phyloP scores from a whole-genome alignment of 2,329 filamentous ascomycete species.

The Paecilomyces fulvus region DNA sequence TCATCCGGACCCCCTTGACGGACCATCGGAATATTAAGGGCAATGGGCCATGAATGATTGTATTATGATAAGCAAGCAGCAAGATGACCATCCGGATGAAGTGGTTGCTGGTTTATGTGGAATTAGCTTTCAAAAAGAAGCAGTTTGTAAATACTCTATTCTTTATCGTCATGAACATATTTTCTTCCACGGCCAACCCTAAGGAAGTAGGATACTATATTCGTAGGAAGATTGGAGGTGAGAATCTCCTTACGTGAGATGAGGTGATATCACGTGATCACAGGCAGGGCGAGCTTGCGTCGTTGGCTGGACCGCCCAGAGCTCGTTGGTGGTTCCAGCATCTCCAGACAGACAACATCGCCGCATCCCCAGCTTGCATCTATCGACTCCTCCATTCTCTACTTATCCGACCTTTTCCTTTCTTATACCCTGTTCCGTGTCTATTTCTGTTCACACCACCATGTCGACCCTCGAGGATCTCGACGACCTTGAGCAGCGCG shows the following conservation, averaged over 20 bases:
- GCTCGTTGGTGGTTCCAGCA: background rate
- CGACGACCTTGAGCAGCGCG: slow-evolving; percentile 69
- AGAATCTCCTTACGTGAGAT: background rate
- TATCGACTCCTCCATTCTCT: background rate
- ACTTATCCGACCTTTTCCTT: background rate
- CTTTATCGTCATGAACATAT: background rate
- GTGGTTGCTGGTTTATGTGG: background rate
- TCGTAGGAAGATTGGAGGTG: background rate
- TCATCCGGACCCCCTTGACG: background rate
- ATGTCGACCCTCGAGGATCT: slow-evolving; percentile 93
- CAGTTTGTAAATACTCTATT: background rate
- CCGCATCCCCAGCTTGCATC: background rate
- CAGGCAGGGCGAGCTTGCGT: slow-evolving; percentile 3
- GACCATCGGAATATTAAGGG: background rate
- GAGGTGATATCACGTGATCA: background rate
- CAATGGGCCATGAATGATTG: background rate
- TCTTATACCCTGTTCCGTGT: background rate
- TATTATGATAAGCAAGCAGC: background rate
- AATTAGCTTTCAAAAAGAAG: background rate
- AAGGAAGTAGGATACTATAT: background rate
- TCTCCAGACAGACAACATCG: slow-evolving; percentile 1
- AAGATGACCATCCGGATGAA: background rate
- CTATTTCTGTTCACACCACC: slow-evolving; percentile 6
- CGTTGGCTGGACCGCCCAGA: background rate
- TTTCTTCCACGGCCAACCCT: background rate